Conservation (phyloP, 768 basidiomycete genomes). For the Rhodotorula kratochvilovae region DNA sequence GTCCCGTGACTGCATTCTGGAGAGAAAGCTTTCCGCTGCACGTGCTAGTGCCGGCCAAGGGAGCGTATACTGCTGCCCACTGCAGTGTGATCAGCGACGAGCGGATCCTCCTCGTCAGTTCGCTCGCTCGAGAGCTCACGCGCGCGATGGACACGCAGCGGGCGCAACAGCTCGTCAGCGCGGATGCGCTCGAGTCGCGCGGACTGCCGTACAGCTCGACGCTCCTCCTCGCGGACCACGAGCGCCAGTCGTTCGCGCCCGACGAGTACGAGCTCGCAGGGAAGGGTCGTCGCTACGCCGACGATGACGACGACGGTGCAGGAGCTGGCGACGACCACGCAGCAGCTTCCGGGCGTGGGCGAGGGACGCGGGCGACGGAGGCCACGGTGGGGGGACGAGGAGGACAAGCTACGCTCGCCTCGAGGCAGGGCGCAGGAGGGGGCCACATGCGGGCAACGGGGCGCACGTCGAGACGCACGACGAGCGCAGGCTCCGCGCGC, state of each 20-base stretch:
- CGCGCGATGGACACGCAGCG: background rate
- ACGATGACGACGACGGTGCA: background rate
- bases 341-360: background rate
- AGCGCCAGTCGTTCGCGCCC: background rate
- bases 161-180: conserved; percentile 11
- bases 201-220: background rate
- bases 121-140: background rate
- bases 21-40: too few relatives aligned
- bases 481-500: background rate
- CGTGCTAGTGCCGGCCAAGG: too few relatives aligned
- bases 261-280: background rate
- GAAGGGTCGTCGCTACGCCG: background rate
- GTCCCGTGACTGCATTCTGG: too few relatives aligned
- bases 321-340: background rate
- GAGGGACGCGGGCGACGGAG: background rate
- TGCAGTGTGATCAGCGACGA: too few relatives aligned
- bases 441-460: background rate
- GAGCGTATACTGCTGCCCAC: too few relatives aligned
- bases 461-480: background rate
- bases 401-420: background rate
- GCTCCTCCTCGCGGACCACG: background rate
- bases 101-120: background rate
- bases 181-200: conserved; percentile 8
- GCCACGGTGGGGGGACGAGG: background rate
- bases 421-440: background rate